A percentile compares a stretch with the other conserved stretches of the same genome.
Evolutionary conservation across 805 yeast species (phyloP).

Genomic region (Metahyphopichia silvanorum): DNA sequence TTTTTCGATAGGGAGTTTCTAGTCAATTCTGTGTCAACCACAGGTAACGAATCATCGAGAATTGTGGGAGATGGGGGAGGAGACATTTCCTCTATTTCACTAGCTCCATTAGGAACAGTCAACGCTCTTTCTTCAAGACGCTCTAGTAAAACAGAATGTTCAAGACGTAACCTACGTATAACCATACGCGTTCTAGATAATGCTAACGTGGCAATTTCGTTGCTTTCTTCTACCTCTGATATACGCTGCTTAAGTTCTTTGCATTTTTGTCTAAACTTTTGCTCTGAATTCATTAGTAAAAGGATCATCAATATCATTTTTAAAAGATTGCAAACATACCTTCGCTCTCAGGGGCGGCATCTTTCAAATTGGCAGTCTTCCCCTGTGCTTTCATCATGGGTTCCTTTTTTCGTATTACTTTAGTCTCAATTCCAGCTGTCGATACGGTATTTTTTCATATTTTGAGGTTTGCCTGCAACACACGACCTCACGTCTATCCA

Average conservation of each 20-base stretch:
- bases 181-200: constrained; percentile 74
- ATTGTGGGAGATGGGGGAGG: constrained; percentile 39
- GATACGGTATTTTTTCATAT: too few species aligned
- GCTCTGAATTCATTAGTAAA: constrained; percentile 20
- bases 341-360: constrained; percentile 36
- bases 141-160: constrained; percentile 77
- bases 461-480: too few species aligned
- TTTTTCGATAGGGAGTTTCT: constrained; percentile 17
- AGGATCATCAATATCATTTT: not conserved
- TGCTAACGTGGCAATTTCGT: constrained; percentile 72
- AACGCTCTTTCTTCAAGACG: constrained; percentile 61
- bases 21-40: constrained; percentile 14
- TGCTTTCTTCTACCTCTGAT: constrained; percentile 68
- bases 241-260: constrained; percentile 68
- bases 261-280: constrained; percentile 60
- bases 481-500: too few species aligned
- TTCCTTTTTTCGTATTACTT: too few species aligned
- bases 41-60: constrained; percentile 27
- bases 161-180: constrained; percentile 75
- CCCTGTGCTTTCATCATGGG: constrained; percentile 9
- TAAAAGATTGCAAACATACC: constrained; percentile 25
- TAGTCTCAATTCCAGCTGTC: too few species aligned
- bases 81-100: constrained; percentile 32
- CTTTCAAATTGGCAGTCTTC: constrained; percentile 12
- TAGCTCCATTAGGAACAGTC: constrained; percentile 21